Base-by-base conservation (phyloP, 495 filamentous ascomycete genomes). In the Terfezia claveryi region DNA sequence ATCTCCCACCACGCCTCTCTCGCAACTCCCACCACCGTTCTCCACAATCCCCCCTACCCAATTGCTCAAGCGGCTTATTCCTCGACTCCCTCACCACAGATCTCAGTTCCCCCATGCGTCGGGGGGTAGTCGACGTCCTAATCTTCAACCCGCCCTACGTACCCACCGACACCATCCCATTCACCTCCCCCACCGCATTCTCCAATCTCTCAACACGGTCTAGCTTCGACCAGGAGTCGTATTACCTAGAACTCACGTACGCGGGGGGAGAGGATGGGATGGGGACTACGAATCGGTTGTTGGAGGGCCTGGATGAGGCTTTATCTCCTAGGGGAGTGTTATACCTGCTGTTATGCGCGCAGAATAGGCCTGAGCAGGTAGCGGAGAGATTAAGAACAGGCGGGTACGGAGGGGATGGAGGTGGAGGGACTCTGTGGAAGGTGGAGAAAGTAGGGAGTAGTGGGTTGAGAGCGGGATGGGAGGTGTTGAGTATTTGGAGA, bases 81-180 rank as follows among this genome's bases (percentile, higher is more conserved):
- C 70, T 87, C 2, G 77, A 76, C 20, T 73, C 79, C 16, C 49
- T 84, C 10, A 77, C 74, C 16, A 79, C 74, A 5, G 82, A 94
- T 61, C 72, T 98, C 0, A 68, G 71, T 9, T 64, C 72, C 11
- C 68, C 80, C 2, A 55, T 94, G 7, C 70, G 74, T 2, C 59
- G 68, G 0, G 68, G 72, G 3, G 62, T 64, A 38, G 77, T 93
- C 0, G 91, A 96, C 64, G 75, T 98, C 23, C 71, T 96, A 36
- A 74, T 98, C 37, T 96, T 96, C 74, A 98, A 98, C 64, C 91
- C 91, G 37, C 91, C 91, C 0, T 98, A 98, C 61, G 91, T 96
- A 8, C 91, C 91, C 6, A 88, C 86, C 1, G 69, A 76, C 14
- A 75, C 77, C n/a, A 61, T 93, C 32, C 88, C 82, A 1, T 68